phyloP scores from a whole-genome alignment of 164 flowering plant genomes.

The Aristolochia californica region DNA sequence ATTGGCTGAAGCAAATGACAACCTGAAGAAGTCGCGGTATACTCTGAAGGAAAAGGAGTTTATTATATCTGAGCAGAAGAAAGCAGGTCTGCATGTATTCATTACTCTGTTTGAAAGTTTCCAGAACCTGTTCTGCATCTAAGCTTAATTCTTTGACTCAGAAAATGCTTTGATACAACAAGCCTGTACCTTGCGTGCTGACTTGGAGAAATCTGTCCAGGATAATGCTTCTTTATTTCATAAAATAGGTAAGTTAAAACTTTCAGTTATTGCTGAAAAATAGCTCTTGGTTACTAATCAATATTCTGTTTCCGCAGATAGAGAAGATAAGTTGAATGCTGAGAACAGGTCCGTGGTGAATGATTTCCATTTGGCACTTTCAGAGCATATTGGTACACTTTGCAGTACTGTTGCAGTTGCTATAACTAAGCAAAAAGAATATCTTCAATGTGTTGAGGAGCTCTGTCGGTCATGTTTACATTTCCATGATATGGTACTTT shows the following conservation, averaged over 20 bases:
- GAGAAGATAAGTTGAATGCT: slow-evolving; percentile 72
- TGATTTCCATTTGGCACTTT: slow-evolving; percentile 49
- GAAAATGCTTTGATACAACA: slow-evolving; percentile 85
- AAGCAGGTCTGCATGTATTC: slow-evolving; percentile 40
- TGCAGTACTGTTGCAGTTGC: slow-evolving; percentile 46
- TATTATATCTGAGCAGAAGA: slow-evolving; percentile 71
- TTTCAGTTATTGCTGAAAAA: no score
- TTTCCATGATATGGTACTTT: slow-evolving; percentile 52
- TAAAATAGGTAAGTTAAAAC: slow-evolving; percentile 52
- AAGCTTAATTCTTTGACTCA: slow-evolving; percentile 21
- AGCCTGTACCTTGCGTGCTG: slow-evolving; percentile 66
- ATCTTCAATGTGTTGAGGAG: slow-evolving; percentile 56
- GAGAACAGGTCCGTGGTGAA: slow-evolving; percentile 62
- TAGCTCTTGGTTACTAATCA: neutral
- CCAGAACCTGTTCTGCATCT: neutral
- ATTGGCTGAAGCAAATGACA: slow-evolving; percentile 50
- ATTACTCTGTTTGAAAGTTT: neutral
- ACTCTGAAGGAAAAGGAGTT: slow-evolving; percentile 68
- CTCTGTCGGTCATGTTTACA: slow-evolving; percentile 49
- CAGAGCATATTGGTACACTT: slow-evolving; percentile 53
- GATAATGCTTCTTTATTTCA: slow-evolving; percentile 60
- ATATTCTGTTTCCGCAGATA: slow-evolving; percentile 30
- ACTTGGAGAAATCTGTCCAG: slow-evolving; percentile 77
- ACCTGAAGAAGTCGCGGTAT: slow-evolving; percentile 60
- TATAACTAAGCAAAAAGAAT: slow-evolving; percentile 57